Conservation (phyloP, 2,329 filamentous ascomycete species). For the Diplodia intermedia region DNA sequence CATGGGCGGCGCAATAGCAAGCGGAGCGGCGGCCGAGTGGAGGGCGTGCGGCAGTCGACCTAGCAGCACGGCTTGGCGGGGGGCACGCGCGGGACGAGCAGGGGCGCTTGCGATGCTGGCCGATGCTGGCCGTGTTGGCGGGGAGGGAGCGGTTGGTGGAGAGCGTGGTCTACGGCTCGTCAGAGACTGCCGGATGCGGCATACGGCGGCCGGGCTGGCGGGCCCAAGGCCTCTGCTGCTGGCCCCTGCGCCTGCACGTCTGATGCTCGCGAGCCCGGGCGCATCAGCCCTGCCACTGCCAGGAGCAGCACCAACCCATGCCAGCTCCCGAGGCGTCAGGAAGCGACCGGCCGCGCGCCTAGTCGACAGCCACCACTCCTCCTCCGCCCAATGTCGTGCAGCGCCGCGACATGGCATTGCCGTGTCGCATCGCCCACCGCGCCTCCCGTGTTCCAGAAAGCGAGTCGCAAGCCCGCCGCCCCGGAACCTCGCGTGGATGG, state of each 20-base stretch:
- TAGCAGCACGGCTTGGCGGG: slow-evolving; percentile 5
- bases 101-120: slow-evolving; percentile 4
- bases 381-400: slow-evolving; percentile 23
- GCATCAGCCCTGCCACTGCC: not conserved
- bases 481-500: slow-evolving; percentile 23
- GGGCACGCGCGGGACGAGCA: slow-evolving; percentile 8
- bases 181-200: slow-evolving; percentile 30
- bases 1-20: not conserved
- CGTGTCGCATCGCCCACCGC: slow-evolving; percentile 26
- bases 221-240: not conserved
- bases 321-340: slow-evolving; percentile 9
- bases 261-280: slow-evolving; percentile 14
- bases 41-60: not conserved
- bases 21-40: not conserved
- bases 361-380: not conserved
- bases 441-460: slow-evolving; percentile 33
- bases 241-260: slow-evolving; percentile 3
- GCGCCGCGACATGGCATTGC: slow-evolving; percentile 28
- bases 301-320: slow-evolving; percentile 3
- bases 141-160: not conserved
- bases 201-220: slow-evolving; percentile 19
- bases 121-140: not conserved
- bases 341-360: slow-evolving; percentile 16
- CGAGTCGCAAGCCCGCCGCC: slow-evolving; percentile 23
- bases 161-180: slow-evolving; percentile 13